Evolutionary conservation across 2,329 filamentous ascomycete species (phyloP), one percentile per base, ranked within the genome.

Genomic region (Arthrobotrys musiformis): DNA sequence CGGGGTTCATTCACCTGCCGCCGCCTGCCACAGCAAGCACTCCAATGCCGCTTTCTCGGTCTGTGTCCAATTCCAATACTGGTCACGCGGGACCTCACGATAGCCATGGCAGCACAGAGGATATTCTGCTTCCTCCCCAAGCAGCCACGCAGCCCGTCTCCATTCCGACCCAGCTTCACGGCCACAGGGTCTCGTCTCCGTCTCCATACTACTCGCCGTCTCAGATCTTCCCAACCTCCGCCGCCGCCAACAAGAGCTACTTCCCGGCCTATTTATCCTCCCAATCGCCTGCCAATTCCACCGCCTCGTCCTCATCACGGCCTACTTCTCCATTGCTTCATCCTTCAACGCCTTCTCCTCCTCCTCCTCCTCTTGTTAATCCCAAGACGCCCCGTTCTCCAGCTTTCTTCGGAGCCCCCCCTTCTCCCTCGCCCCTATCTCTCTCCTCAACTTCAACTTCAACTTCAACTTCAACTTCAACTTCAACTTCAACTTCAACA

Each of bases 131-230:
- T 42, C 58, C 58, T 46, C 33, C 30, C 30, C 5, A 44, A 19
- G 40, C 42, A 2, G 4, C 17, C 19, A 67, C 28, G 9, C 28
- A 22, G 15, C 63, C 70, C 26, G 52, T 75, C 46, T 58, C 70
- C 2, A 75, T 75, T 19, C 70, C 70, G 46, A 35, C 70, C 4
- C n/a, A n/a, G 54, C 46, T 42, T 33, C 58, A 24, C 9, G 8
- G 4, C 44, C 17, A 46, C 17, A 64, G 44, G 13, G 54, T 63
- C 5, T 22, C 48, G 22, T 75, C 70, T n/a, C 17, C 48, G 22
- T 75, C 70, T n/a, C 70, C 70, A 1, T 75, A 75, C 37, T 69
- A 75, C 30, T 75, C 70, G 9, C 70, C 70, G 30, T 75, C 70
- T n/a, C 70, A 75, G 46, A 19, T 75, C 28, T 75, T 75, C 37